A percentile compares a stretch with the other conserved stretches of the same genome.
These are phyloP conservation scores for Coccinonectria pachysandricola DNA, from an alignment of 2,329 filamentous ascomycete genomes.

Conservation along the genomic window DNA sequence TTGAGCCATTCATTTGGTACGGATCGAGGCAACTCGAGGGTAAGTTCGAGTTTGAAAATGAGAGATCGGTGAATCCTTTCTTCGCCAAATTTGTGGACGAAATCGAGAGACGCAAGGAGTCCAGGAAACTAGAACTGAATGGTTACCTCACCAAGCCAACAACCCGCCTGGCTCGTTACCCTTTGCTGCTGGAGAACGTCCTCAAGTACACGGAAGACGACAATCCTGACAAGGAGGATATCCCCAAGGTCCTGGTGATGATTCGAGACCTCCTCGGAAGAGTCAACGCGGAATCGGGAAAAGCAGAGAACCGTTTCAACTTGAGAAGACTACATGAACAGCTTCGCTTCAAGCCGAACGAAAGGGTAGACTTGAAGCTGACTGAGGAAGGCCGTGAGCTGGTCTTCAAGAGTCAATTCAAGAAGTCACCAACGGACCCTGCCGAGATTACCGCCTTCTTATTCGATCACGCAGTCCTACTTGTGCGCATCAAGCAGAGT, in stretches of 20 bases:
- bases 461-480: conserved; percentile 88
- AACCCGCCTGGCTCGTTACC: conserved; percentile 87
- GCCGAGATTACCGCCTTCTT: conserved; percentile 89
- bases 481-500: conserved; percentile 82
- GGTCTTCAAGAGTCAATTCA: conserved; percentile 87
- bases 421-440: conserved; percentile 81
- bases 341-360: conserved; percentile 79
- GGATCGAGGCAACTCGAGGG: conserved; percentile 92
- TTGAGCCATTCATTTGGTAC: conserved; percentile 93
- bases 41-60: conserved; percentile 97
- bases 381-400: conserved; percentile 89
- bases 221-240: conserved; percentile 81
- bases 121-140: conserved; percentile 90
- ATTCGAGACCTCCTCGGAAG: conserved; percentile 80
- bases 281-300: conserved; percentile 92
- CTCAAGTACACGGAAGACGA: conserved; percentile 84
- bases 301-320: conserved; percentile 96
- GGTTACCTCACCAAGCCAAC: conserved; percentile 97
- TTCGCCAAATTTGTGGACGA: conserved; percentile 94
- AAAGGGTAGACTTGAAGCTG: conserved; percentile 86
- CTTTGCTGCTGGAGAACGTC: conserved; percentile 81
- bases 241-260: conserved; percentile 76
- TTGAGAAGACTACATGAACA: conserved; percentile 84
- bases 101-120: conserved; percentile 91
- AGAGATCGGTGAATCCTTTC: conserved; percentile 72